phyloP scores from a whole-genome alignment of 441 rosid species.

The Syzygium malaccense region DNA sequence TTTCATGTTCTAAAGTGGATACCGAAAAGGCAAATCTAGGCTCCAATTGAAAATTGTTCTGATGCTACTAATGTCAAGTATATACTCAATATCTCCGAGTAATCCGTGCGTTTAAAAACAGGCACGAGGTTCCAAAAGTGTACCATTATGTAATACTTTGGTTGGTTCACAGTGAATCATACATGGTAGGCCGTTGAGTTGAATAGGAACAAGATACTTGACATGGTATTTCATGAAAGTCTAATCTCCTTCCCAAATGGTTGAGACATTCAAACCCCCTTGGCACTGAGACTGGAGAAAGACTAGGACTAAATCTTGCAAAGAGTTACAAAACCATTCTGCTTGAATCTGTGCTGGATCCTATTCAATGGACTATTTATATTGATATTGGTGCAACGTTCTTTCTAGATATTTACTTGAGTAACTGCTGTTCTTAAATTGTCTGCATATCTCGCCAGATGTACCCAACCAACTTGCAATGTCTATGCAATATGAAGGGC shows the following conservation, averaged over 20 bases:
- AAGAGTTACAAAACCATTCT: neutral
- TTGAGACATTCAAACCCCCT: neutral
- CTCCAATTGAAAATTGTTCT: neutral
- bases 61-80: neutral
- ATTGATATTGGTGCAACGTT: neutral
- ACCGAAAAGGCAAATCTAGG: neutral
- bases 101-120: neutral
- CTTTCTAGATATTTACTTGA: neutral
- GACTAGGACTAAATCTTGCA: neutral
- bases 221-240: neutral
- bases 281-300: neutral
- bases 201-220: neutral
- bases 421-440: neutral
- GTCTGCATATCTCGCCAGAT: neutral
- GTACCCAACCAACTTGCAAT: neutral
- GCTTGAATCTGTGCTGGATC: neutral
- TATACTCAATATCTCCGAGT: neutral
- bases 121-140: neutral
- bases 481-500: neutral
- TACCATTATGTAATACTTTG: neutral
- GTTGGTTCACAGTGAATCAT: neutral
- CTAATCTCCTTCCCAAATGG: neutral
- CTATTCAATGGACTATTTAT: neutral
- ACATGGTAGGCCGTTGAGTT: neutral
- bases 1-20: conserved; percentile 35